These are phyloP conservation scores for Thraustochytrium sp. DNA, from an alignment of 352 stramenopile genomes.

Conservation along the genomic window DNA sequence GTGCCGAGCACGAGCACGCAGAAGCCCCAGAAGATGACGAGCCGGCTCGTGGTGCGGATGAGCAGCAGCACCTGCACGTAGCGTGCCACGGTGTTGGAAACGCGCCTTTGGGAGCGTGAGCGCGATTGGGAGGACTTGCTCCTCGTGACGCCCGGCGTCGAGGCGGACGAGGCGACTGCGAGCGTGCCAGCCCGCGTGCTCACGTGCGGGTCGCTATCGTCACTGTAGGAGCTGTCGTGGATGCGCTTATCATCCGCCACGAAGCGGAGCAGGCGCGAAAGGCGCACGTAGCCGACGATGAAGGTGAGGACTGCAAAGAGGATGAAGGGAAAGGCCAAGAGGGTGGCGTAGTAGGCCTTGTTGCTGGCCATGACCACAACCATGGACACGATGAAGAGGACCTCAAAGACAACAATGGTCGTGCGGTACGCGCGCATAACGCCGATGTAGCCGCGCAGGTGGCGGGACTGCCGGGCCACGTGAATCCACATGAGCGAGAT, in stretches of 20 bases:
- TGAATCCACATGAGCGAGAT: conserved; percentile 28
- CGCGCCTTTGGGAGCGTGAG: no score
- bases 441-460: background rate
- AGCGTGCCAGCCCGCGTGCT: background rate
- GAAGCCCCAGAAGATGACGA: background rate
- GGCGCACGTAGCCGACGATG: background rate
- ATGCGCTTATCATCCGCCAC: background rate
- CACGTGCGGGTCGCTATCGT: background rate
- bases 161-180: background rate
- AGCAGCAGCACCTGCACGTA: conserved; percentile 13
- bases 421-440: background rate
- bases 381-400: background rate
- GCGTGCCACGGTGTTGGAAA: background rate
- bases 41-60: background rate
- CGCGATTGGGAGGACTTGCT: background rate
- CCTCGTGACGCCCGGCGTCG: background rate
- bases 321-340: conserved; percentile 23
- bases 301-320: conserved; percentile 25
- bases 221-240: no score
- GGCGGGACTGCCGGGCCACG: background rate
- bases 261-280: background rate
- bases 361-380: background rate
- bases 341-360: background rate
- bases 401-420: background rate
- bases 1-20: background rate